These are phyloP conservation scores for Lanmaoa rubissima DNA, from an alignment of 768 basidiomycete genomes.

Conservation along the genomic window DNA sequence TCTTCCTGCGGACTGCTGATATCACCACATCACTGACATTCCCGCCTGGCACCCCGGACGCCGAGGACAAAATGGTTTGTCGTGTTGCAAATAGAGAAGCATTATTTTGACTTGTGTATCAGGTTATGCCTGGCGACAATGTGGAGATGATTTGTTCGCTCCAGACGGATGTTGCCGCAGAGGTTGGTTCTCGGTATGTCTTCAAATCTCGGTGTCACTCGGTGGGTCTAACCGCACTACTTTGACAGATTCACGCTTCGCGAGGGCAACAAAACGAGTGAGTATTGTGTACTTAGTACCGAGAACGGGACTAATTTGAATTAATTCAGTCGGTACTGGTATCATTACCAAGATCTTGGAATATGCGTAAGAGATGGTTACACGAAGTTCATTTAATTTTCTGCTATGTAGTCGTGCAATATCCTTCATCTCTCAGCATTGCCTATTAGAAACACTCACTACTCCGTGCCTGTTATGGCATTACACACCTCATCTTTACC, in stretches of 20 bases:
- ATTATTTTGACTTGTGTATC: slow-evolving; percentile 5
- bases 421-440: slow-evolving; percentile 26
- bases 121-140: slow-evolving; percentile 98
- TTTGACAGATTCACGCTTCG: slow-evolving; percentile 75
- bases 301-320: slow-evolving; percentile 12
- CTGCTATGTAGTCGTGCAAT: slow-evolving; percentile 13
- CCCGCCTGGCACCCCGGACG: slow-evolving; percentile 79
- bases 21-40: slow-evolving; percentile 83
- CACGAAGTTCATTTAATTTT: slow-evolving; percentile 15
- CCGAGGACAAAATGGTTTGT: slow-evolving; percentile 82
- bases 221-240: not conserved
- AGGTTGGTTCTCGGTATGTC: slow-evolving; percentile 76
- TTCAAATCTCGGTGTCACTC: not conserved
- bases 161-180: slow-evolving; percentile 82
- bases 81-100: not conserved
- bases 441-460: slow-evolving; percentile 4
- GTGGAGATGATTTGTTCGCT: slow-evolving; percentile 88
- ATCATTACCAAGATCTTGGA: slow-evolving; percentile 84
- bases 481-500: not conserved
- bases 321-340: slow-evolving; percentile 79
- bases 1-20: slow-evolving; percentile 95
- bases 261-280: slow-evolving; percentile 91
- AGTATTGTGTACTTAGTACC: slow-evolving; percentile 24
- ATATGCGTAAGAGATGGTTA: slow-evolving; percentile 26
- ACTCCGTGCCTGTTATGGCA: not conserved